Conservation (phyloP, 2,329 filamentous ascomycete genomes). For the Hymenoscyphus albidus region DNA sequence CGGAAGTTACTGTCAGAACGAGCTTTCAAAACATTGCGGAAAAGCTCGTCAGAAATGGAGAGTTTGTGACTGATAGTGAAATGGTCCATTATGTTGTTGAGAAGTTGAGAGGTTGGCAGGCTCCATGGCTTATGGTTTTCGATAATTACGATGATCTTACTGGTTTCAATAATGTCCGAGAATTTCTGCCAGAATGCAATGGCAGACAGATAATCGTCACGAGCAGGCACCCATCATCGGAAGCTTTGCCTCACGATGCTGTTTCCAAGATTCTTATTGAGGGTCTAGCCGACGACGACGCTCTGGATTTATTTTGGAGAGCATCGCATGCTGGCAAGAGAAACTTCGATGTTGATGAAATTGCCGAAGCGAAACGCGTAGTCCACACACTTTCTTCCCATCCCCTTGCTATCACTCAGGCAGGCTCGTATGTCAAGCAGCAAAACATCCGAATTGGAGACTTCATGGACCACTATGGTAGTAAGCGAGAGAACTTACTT, state of each 20-base stretch:
- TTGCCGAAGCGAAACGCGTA: conserved; percentile 10
- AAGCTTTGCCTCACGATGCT: background rate
- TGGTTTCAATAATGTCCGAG: conserved; percentile 15
- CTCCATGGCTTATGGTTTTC: conserved; percentile 26
- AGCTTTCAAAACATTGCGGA: conserved; percentile 18
- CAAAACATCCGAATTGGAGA: conserved; percentile 19
- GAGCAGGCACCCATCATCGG: conserved; percentile 14
- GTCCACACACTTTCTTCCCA: conserved; percentile 24
- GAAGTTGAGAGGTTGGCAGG: conserved; percentile 9
- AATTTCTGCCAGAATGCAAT: conserved; percentile 17
- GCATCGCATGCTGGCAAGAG: background rate
- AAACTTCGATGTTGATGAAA: background rate
- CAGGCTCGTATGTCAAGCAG: conserved; percentile 28
- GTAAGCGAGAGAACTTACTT: conserved; percentile 17
- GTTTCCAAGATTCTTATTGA: conserved; percentile 14
- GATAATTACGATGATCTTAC: conserved; percentile 27
- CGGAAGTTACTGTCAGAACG: conserved; percentile 14
- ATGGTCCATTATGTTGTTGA: conserved; percentile 11
- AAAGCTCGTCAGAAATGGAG: background rate
- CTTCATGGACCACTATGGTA: conserved; percentile 23
- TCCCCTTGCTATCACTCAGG: conserved; percentile 32
- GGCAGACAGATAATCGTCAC: conserved; percentile 23
- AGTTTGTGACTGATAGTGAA: conserved; percentile 4
- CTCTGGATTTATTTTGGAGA: conserved; percentile 18
- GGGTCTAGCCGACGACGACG: conserved; percentile 16